Base-by-base conservation (phyloP, 2,329 filamentous ascomycete genomes). In the Stemphylium beticola region DNA sequence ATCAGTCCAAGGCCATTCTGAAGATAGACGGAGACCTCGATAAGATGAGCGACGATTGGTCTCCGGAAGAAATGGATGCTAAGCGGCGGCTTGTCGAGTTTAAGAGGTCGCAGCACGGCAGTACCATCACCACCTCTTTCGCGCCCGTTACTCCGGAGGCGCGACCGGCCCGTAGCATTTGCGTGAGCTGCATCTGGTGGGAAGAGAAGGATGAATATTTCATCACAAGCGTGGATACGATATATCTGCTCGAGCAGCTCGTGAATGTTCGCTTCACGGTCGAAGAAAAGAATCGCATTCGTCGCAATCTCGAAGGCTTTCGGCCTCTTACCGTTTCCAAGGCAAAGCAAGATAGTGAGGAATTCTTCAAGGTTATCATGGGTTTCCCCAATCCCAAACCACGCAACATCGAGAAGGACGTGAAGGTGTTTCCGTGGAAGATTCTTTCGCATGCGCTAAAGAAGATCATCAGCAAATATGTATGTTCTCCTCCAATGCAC, bases 361-460 rank as follows among this genome's bases (percentile, higher is more conserved):
- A 96, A 50, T 98, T 98, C 76, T 98, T 98, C 86, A 97, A 97
- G 79, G 84, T 97, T 67, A 98, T 99, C 78, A 99, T 99, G 95
- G 91, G 87, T 1, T 98, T 98, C 72, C 92, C 92, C 11, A 91
- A 89, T 57, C 95, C 95, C 2, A 98, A 98, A 77, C 95, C 95
- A 15, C 85, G 95, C 59, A 97, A 98, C 72, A 99, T 99, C 62
- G 95, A 98, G 80, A 99, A 99, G 79, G 93, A 98, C 70, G 93
- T 99, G 72, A 99, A 99, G 79, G 95, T 98, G 11, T 99, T 98
- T 71, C 89, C 92, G 4, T 99, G 95, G 95, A 95, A 92, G 76
- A 91, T 95, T 56, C 82, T 99, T 39, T 85, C 86, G 43, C 85
- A 87, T 56, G 93, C 95, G 0, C 83, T 99, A 62, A 96, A 96